phyloP scores from a whole-genome alignment of 2,329 filamentous ascomycete species.

The Exserohilum turcica region DNA sequence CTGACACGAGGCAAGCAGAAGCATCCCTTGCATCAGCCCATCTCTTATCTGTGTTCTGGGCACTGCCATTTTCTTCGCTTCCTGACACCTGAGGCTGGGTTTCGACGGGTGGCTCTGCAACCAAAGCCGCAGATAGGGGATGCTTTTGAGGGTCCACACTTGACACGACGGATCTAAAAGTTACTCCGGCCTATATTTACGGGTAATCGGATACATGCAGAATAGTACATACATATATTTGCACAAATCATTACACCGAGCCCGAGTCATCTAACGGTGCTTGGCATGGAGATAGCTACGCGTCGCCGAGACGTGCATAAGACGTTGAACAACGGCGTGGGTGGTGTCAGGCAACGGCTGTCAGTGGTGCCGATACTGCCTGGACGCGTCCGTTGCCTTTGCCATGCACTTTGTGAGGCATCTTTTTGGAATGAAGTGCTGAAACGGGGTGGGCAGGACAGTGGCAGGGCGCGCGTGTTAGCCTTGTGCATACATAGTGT shows the following conservation, averaged over 20 bases:
- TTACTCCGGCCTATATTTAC: no score
- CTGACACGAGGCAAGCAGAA: no score
- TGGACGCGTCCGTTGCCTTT: not conserved
- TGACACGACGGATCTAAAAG: no score
- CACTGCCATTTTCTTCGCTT: no score
- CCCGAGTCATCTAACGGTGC: not conserved
- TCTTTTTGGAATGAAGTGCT: not conserved
- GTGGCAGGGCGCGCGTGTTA: not conserved
- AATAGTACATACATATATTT: not conserved
- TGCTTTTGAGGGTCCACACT: no score
- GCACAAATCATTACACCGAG: not conserved
- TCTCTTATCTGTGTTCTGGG: no score
- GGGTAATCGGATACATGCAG: no score
- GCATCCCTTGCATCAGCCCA: no score
- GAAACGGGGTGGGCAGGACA: not conserved
- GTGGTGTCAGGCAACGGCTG: constrained; percentile 13
- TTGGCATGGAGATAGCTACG: not conserved
- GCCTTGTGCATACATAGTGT: not conserved
- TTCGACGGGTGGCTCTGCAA: no score
- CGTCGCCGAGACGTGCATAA: constrained; percentile 9
- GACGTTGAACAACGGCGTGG: constrained; percentile 15
- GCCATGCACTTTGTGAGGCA: not conserved
- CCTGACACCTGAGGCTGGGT: no score
- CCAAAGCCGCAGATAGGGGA: no score
- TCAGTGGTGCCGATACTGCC: constrained; percentile 5